Percentiles rank a stretch among this genome's conserved stretches.
These are phyloP conservation scores for Botryotinia calthae DNA, from an alignment of 2,329 filamentous ascomycete species.

Conservation along the genomic window DNA sequence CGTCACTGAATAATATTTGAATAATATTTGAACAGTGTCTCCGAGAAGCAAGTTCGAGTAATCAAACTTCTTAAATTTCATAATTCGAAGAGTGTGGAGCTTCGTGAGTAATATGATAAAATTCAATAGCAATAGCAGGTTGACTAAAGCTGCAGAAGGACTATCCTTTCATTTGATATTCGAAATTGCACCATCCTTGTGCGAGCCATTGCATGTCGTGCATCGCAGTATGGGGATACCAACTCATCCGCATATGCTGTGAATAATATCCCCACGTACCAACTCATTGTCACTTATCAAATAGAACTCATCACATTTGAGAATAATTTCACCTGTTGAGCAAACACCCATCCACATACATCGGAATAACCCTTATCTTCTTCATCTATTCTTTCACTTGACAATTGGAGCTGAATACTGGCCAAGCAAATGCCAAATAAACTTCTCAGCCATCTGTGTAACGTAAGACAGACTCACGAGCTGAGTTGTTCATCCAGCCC, in stretches of 20 bases:
- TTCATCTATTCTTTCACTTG: conserved; percentile 4
- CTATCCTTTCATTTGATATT: not conserved
- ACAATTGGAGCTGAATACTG: not conserved
- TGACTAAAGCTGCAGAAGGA: not conserved
- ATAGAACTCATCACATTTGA: conserved; percentile 7
- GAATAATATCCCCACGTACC: not conserved
- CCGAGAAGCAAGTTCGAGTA: not conserved
- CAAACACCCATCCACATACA: not conserved
- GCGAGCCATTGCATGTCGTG: not conserved
- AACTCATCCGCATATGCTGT: conserved; percentile 3
- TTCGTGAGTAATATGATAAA: not conserved
- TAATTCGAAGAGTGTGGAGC: not conserved
- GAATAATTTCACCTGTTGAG: not conserved
- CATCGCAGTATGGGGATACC: conserved; percentile 1
- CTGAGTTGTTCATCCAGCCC: conserved; percentile 3
- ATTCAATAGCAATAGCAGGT: not conserved
- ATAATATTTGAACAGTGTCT: not conserved
- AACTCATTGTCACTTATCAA: conserved; percentile 1
- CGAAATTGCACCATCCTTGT: not conserved
- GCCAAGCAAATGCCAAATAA: not conserved
- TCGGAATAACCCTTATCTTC: not conserved
- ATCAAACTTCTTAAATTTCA: not conserved
- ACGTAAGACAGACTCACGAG: conserved; percentile 7
- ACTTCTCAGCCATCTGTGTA: not conserved
- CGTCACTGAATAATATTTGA: too few species aligned